Evolutionary conservation across 148 eudicot genomes (phyloP), one percentile per base, ranked within the genome.

Genomic region (Heliosperma pusillum): DNA sequence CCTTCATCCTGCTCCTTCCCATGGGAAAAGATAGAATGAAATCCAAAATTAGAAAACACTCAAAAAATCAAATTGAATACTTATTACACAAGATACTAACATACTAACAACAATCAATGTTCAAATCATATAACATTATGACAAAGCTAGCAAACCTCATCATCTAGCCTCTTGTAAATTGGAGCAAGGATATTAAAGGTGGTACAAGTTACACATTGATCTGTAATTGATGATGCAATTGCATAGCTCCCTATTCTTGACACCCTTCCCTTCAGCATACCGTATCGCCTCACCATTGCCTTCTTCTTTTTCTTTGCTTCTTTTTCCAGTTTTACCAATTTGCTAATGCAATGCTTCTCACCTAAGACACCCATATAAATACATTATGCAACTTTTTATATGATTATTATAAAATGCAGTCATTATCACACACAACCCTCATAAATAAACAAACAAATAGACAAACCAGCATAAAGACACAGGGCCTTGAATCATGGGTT

Each of bases 171-270:
- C 72, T 96, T 96, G 85, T 96, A 96, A 59, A 96, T 92, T 5
- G 99, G 99, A 25, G 99, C 99, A 42, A 96, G 91, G 73, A 96
- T 96, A 79, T 96, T 96, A 82, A 96, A 96, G 25, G 99, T 96
- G 52, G 99, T 96, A 74, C 99, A 96, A 33, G 99, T 90, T 64
- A 95, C 74, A 25, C 87, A 87, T 78, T 89, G 89, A 80, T 89
- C 97, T 16, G 84, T 77, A 45, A 87, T 83, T 9, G 91, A 78
- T 1, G 93, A 86, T 30, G 93, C 83, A 57, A 91, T 88, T 3
- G 91, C 89, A 74, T 91, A 85, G 64, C 80, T 89, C 3, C 92
- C 92, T 13, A 87, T 86, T 73, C 87, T 87, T 0, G 92, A 88
- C 33, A 88, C 62, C 76, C 86, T 81, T 76, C 86, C 85, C 71